Evolutionary conservation across 768 basidiomycete species (phyloP).

Genomic region (Pulveroboletus sp.): DNA sequence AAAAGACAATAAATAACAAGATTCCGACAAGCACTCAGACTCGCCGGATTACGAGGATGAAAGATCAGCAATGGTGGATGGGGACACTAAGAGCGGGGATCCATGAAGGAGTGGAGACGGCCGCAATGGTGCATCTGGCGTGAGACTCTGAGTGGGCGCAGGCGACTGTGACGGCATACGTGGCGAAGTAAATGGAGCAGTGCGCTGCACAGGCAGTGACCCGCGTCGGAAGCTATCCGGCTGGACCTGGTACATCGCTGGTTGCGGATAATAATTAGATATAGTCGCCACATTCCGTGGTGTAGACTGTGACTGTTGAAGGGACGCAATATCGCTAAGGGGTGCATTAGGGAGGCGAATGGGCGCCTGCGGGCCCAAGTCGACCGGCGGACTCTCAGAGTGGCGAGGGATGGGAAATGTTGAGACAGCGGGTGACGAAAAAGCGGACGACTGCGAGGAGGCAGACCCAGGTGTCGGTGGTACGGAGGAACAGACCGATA

Average conservation of each 20-base stretch:
- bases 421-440: constrained; percentile 57
- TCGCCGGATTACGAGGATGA: constrained; percentile 14
- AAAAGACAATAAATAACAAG: constrained; percentile 30
- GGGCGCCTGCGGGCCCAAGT: constrained; percentile 39
- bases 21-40: not conserved
- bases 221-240: constrained; percentile 28
- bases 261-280: constrained; percentile 32
- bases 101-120: constrained; percentile 24
- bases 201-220: constrained; percentile 29
- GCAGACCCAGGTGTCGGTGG: constrained; percentile 39
- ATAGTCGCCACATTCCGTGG: constrained; percentile 32
- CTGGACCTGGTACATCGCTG: constrained; percentile 26
- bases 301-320: constrained; percentile 32
- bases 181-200: constrained; percentile 27
- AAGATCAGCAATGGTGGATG: constrained; percentile 18
- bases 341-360: constrained; percentile 75
- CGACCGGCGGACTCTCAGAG: constrained; percentile 44
- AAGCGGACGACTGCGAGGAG: constrained; percentile 58
- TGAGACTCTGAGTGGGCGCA: constrained; percentile 24
- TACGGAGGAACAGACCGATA: constrained; percentile 31
- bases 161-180: constrained; percentile 28
- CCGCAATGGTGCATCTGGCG: constrained; percentile 20
- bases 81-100: constrained; percentile 27
- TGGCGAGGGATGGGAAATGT: constrained; percentile 60
- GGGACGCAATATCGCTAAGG: constrained; percentile 61